Percentiles rank a stretch among this genome's conserved stretches.
These are phyloP conservation scores for Tulasnella calospora DNA, from an alignment of 768 basidiomycete species.

Conservation along the genomic window DNA sequence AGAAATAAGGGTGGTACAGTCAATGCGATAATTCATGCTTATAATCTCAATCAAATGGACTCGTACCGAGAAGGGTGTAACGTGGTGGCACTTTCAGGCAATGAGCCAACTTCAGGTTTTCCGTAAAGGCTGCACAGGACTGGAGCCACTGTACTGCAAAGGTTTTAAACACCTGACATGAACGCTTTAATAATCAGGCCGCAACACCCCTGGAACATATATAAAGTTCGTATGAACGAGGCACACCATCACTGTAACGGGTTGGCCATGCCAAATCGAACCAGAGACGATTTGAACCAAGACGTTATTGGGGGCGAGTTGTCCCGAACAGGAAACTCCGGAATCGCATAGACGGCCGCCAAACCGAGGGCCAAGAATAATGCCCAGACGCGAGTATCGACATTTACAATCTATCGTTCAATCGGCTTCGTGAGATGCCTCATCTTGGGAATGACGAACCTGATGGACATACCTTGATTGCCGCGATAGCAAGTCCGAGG, in stretches of 20 bases:
- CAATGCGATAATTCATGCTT: neutral
- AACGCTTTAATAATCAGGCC: neutral
- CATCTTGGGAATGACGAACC: neutral
- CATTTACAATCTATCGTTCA: constrained; percentile 41
- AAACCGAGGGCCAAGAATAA: constrained; percentile 40
- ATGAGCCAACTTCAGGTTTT: constrained; percentile 42
- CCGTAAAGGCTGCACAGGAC: constrained; percentile 33
- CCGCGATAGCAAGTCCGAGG: constrained; percentile 37
- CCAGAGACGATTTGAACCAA: constrained; percentile 44
- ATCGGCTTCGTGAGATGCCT: neutral
- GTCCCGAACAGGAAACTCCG: constrained; percentile 42
- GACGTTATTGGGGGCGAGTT: constrained; percentile 40
- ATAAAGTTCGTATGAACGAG: constrained; percentile 25
- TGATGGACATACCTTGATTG: constrained; percentile 33
- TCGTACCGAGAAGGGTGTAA: constrained; percentile 39
- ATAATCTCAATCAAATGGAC: neutral
- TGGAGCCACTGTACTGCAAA: constrained; percentile 37
- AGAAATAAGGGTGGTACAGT: neutral
- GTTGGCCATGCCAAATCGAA: constrained; percentile 40
- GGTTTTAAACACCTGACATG: constrained; percentile 40
- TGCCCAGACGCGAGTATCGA: constrained; percentile 53
- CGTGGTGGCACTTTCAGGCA: constrained; percentile 50
- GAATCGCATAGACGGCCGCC: constrained; percentile 41
- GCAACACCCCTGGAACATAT: neutral
- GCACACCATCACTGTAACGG: constrained; percentile 43